These are phyloP conservation scores for Fusarium tjaetaba DNA, from an alignment of 2,329 filamentous ascomycete genomes.

Conservation along the genomic window DNA sequence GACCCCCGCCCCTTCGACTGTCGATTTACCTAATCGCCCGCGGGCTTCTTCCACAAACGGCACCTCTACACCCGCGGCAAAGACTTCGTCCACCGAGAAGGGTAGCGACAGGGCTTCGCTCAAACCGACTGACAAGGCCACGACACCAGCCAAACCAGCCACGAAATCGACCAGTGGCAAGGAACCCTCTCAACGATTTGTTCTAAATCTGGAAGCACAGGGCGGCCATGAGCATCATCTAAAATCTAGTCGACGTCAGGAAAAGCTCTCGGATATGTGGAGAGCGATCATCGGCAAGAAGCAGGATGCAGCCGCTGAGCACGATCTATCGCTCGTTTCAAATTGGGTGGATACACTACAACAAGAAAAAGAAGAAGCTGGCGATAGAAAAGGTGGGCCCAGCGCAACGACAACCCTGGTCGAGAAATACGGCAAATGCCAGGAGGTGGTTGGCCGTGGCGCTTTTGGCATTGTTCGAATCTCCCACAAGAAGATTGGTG, in stretches of 20 bases:
- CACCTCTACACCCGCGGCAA: constrained; percentile 53
- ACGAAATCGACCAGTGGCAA: constrained; percentile 45
- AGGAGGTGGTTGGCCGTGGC: constrained; percentile 94
- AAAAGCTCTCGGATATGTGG: constrained; percentile 94
- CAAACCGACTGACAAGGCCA: constrained; percentile 43
- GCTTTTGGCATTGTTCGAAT: constrained; percentile 98
- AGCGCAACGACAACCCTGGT: constrained; percentile 79
- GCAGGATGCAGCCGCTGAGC: constrained; percentile 77
- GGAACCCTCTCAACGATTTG: constrained; percentile 61
- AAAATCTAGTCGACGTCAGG: constrained; percentile 89
- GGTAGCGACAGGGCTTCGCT: constrained; percentile 33
- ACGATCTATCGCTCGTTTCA: constrained; percentile 91
- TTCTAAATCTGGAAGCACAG: constrained; percentile 60
- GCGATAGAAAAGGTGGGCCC: constrained; percentile 80
- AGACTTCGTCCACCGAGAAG: constrained; percentile 57
- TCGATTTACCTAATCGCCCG: constrained; percentile 48
- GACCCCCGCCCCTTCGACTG: constrained; percentile 50
- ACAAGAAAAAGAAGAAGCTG: constrained; percentile 85
- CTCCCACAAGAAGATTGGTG: constrained; percentile 92
- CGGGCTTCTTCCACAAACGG: constrained; percentile 50
- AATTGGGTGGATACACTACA: constrained; percentile 96
- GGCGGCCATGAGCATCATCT: constrained; percentile 88
- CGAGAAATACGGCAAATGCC: constrained; percentile 98
- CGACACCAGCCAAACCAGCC: constrained; percentile 44
- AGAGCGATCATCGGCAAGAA: constrained; percentile 87